Base-by-base conservation (phyloP, 768 basidiomycete genomes). In the Lepiota venenata region DNA sequence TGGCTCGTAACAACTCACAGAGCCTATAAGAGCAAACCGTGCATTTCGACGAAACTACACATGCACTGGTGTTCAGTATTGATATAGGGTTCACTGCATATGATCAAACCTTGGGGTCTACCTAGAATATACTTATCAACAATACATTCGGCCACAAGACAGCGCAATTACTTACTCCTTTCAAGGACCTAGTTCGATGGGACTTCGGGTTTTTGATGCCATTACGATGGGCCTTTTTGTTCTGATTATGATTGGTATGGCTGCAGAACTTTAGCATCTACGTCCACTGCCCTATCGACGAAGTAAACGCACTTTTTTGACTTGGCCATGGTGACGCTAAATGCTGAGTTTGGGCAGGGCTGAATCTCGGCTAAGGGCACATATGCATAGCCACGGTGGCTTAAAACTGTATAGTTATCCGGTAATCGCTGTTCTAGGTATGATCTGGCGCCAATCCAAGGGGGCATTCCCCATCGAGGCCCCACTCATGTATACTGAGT, bases 191-290 rank as follows among this genome's bases (percentile, higher is more conserved):
- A 62, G 88, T 82, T 64, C 85, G 81, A 69, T 82, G 77, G 55
- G 82, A 78, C 71, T 78, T 74, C 50, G 92, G 88, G 71, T 80
- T 83, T 78, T 89, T 93, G 79, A 98, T 96, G 67, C 95, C 96
- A 80, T 98, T 98, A 61, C 90, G 84, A 80, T 98, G 96, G 61
- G 96, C 93, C 84, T 97, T 98, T 74, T 84, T 85, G 80, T 64
- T 92, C 78, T 97, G 93, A 81, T 96, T 97, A 82, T 96, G 94
- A 74, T 91, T 92, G 66, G 88, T 92, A 71, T 93, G 88, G 66
- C 89, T 93, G 27, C 52, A 50, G 15, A 38, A 50, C 50, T 50
- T 56, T 21, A 63, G 56, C 14, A 51, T 46, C 47, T 21, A 15
- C 41, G n/a, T n/a, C 22, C 15, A 35, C 8, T 16, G 35, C 42